Base-by-base conservation (phyloP, 257 asterid genomes). In the Thymus mandschuricus region DNA sequence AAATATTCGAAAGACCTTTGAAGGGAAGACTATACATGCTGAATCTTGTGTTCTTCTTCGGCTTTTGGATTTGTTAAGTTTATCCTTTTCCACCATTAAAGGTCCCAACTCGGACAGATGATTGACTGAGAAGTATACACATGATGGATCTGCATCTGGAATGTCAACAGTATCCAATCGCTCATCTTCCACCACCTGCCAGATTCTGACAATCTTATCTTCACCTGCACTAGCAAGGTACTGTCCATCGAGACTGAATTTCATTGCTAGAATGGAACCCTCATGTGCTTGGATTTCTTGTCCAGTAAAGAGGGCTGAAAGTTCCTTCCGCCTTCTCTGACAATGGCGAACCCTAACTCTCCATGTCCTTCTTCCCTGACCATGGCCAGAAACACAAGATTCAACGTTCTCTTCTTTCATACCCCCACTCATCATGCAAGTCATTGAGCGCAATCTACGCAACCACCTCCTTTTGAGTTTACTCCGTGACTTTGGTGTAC, bases 161-260 rank as follows among this genome's bases (percentile, higher is more conserved):
- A 86, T 71, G 71, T 88, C 94, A 11, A 71, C 45, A 35, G 79
- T 81, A 66, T 86, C 83, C 51, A 82, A 83, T 81, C 98, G 90
- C 76, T 88, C 96, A 75, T 90, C 96, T 79, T 90, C 98, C 75
- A 92, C 82, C 60, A 92, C 95, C 84, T 87, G 89, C 99, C 99
- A 95, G 30, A 95, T 81, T 60, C 84, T 85, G 48, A 95, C 88
- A 75, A 87, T 13, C 85, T 83, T 81, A 87, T 95, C 99, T 72
- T 88, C 96, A 33, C 99, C 99, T 6, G 96, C 98, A 79, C 92
- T 95, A 31, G 98, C 99, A 35, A 95, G 82, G 73, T 81, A 90
- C 64, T 79, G 92, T n/a, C 99, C 99, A 35, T 92, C 98, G 41
- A 45, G 86, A 75, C 97, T 95, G 80, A 95, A 95, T 76, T 92